These are phyloP conservation scores for Pneumocystis canis DNA, from an alignment of 1,139 yeast genomes.

Conservation along the genomic window DNA sequence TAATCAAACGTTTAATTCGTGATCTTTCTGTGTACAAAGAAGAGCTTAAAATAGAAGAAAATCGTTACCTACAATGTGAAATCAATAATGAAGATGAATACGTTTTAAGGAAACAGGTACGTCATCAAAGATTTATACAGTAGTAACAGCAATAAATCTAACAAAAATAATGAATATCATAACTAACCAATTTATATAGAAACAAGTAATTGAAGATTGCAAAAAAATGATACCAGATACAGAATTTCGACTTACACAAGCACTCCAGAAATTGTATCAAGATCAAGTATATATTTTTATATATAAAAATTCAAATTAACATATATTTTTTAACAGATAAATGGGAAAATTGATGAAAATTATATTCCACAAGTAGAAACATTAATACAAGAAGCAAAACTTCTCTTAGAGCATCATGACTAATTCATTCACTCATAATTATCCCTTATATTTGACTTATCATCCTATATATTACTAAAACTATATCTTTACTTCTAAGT, in stretches of 20 bases:
- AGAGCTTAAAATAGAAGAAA: background rate
- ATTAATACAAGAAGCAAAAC: background rate
- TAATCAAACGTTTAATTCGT: background rate
- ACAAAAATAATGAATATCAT: background rate
- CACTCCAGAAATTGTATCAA: background rate
- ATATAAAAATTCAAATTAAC: background rate
- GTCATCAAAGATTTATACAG: background rate
- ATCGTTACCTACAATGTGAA: background rate
- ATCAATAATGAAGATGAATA: background rate
- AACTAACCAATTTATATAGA: background rate
- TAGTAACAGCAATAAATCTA: background rate
- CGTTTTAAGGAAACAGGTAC: background rate
- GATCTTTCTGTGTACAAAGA: background rate
- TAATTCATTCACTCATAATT: background rate
- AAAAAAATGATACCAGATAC: background rate
- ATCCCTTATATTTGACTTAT: background rate
- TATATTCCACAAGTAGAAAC: background rate
- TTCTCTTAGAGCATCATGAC: background rate
- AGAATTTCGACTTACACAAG: background rate
- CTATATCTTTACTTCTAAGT: too few species aligned
- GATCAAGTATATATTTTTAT: background rate
- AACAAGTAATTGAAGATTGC: background rate
- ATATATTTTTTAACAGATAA: background rate
- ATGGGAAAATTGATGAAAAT: background rate
- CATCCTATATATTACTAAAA: background rate